Evolutionary conservation across 106 monocot genomes (phyloP), one percentile per base, ranked within the genome.

Genomic region (Allium sativum): DNA sequence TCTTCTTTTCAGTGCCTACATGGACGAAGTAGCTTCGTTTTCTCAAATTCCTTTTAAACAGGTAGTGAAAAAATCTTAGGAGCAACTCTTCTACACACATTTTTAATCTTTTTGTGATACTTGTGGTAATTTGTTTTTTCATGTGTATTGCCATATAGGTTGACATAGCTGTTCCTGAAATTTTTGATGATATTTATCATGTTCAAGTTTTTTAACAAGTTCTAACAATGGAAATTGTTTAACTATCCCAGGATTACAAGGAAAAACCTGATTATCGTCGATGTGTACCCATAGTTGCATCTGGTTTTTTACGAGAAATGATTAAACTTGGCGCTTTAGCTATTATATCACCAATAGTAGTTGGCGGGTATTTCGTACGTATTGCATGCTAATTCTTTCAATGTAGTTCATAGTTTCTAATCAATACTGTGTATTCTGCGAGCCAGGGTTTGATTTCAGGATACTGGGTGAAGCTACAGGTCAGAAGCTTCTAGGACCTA

Each of bases 181-280:
- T 96, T 58, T 96, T 96, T 71, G 66, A 90, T 60, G 96, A 91
- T n/a, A n/a, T n/a, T n/a, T n/a, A n/a, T n/a, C n/a, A n/a, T n/a
- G n/a, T n/a, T 57, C 12, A 21, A 20, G 16, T 13, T 43, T 45
- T 47, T 41, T 17, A 53, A 21, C 69, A 11, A 21, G 59, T 42
- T 40, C 48, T 48, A 40, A 64, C n/a, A n/a, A 55, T 61, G 46
- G 21, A 59, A 61, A 42, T n/a, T n/a, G n/a, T n/a, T n/a, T n/a
- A n/a, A n/a, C n/a, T n/a, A n/a, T 64, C 44, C 45, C 84, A 96
- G 96, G 87, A 91, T 43, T 96, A 91, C 48, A 91, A 81, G 70
- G 91, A 96, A 67, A 90, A 85, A 57, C 96, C 96, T 43, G 96
- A 96, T 76, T 96, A 96, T 74, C 80, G 87, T n/a, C 90, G 95